Evolutionary conservation across 345 rosid species (phyloP).

Genomic region (Draba incana): DNA sequence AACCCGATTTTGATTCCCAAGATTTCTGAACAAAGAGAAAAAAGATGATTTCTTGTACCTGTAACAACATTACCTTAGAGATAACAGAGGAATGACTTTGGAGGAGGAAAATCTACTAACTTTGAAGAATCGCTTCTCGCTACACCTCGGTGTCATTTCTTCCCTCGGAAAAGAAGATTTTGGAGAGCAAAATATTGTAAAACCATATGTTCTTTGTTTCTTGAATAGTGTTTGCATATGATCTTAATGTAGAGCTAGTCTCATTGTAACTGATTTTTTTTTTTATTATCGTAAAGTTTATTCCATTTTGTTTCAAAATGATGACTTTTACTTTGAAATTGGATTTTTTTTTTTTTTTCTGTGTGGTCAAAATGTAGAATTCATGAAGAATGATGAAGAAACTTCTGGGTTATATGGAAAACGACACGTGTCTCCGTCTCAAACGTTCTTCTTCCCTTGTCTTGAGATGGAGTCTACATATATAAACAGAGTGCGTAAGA

Average conservation of each 20-base stretch:
- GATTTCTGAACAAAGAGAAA: slow-evolving; percentile 46
- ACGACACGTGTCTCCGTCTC: slow-evolving; percentile 32
- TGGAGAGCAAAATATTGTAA: neutral
- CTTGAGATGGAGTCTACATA: neutral
- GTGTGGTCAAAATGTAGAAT: slow-evolving; percentile 1
- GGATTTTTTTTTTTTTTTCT: neutral
- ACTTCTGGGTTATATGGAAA: slow-evolving; percentile 28
- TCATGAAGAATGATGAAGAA: slow-evolving; percentile 32
- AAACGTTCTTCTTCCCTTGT: slow-evolving; percentile 8
- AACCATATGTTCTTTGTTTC: neutral
- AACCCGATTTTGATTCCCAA: slow-evolving; percentile 75
- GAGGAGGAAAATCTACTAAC: slow-evolving; percentile 6
- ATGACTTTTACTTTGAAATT: neutral
- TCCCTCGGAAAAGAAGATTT: slow-evolving; percentile 12
- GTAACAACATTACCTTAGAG: slow-evolving; percentile 38
- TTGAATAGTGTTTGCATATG: slow-evolving; percentile 3
- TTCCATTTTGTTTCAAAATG: slow-evolving; percentile 12
- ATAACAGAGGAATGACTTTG: slow-evolving; percentile 19
- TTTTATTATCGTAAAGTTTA: neutral
- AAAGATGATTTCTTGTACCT: slow-evolving; percentile 29
- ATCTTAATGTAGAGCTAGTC: slow-evolving; percentile 28
- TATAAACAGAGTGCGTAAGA: slow-evolving; percentile 3
- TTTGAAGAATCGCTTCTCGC: slow-evolving; percentile 4
- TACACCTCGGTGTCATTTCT: neutral
- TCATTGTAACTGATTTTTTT: slow-evolving; percentile 14